Conservation (phyloP, 2,329 filamentous ascomycete species). For the Fusarium luffae region DNA sequence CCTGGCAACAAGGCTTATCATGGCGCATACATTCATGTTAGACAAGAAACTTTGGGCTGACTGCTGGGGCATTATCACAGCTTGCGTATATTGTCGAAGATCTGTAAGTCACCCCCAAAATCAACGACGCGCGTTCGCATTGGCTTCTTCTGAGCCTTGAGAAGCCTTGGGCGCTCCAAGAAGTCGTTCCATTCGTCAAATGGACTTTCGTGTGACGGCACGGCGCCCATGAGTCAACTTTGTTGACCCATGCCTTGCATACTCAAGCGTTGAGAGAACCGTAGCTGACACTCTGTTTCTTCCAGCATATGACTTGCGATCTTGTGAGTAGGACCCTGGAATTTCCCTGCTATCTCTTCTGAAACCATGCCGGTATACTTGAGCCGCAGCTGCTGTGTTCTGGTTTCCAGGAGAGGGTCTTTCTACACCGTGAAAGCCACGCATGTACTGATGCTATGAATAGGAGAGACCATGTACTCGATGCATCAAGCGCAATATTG, state of each 20-base stretch:
- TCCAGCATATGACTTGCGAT: conserved; percentile 91
- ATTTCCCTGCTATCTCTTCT: conserved; percentile 41
- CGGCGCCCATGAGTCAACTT: conserved; percentile 20
- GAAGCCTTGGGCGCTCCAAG: conserved; percentile 27
- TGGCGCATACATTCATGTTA: conserved; percentile 22
- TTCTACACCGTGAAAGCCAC: conserved; percentile 19
- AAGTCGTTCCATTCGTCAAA: conserved; percentile 27
- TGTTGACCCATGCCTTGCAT: conserved; percentile 26
- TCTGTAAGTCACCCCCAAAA: conserved; percentile 74
- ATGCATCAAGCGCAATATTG: conserved; percentile 98
- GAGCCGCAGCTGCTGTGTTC: conserved; percentile 25
- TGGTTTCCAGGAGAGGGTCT: conserved; percentile 10
- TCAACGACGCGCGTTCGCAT: conserved; percentile 43
- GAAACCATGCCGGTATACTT: conserved; percentile 15
- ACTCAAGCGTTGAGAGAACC: conserved; percentile 28
- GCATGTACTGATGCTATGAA: conserved; percentile 45
- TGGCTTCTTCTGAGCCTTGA: conserved; percentile 31
- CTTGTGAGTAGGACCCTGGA: conserved; percentile 70
- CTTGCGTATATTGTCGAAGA: conserved; percentile 89
- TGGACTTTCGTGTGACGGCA: conserved; percentile 33
- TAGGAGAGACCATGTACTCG: conserved; percentile 96
- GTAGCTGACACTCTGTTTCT: conserved; percentile 44
- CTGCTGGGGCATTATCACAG: conserved; percentile 57
- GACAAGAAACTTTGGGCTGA: conserved; percentile 48
- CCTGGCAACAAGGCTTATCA: conserved; percentile 11